Percentiles rank a stretch among this genome's conserved stretches.
Conservation (phyloP, 2,329 filamentous ascomycete species). For the Nigrospora sphaerica region DNA sequence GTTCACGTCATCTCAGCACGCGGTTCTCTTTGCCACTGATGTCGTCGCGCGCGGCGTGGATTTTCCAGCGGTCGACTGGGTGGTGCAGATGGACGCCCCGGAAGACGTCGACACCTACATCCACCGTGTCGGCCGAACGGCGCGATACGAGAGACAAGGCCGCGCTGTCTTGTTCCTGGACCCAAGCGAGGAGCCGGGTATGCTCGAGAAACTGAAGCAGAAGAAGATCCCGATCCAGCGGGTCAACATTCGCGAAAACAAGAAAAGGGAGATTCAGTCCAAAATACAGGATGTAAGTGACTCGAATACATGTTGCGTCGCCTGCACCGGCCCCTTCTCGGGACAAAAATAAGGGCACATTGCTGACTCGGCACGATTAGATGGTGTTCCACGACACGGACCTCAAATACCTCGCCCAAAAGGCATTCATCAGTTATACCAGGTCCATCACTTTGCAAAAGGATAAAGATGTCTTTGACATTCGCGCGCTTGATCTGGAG, state of each 20-base stretch:
- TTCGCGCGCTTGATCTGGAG: conserved; percentile 77
- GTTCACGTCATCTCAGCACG: conserved; percentile 73
- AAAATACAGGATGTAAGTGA: conserved; percentile 74
- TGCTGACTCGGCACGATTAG: too few relatives aligned
- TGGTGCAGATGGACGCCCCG: conserved; percentile 95
- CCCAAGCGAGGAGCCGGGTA: conserved; percentile 86
- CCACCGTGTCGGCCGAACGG: conserved; percentile 88
- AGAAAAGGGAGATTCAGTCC: conserved; percentile 77
- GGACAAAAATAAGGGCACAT: too few relatives aligned
- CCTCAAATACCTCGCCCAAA: conserved; percentile 90
- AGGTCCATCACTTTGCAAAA: conserved; percentile 81
- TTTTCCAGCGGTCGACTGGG: conserved; percentile 96
- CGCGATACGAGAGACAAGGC: conserved; percentile 84
- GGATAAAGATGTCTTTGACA: conserved; percentile 85
- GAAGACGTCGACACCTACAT: conserved; percentile 98
- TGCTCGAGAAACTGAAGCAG: conserved; percentile 75
- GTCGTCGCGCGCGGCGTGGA: conserved; percentile 91
- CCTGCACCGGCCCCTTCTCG: too few relatives aligned
- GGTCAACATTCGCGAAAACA: conserved; percentile 82
- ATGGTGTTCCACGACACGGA: conserved; percentile 31
- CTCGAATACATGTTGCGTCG: too few relatives aligned
- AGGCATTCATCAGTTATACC: conserved; percentile 88
- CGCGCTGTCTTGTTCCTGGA: conserved; percentile 87
- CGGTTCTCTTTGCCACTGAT: conserved; percentile 91
- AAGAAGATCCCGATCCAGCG: conserved; percentile 85